A percentile compares a stretch with the other conserved stretches of the same genome.
Conservation (phyloP, 768 basidiomycete species). For the Auricularia sp. region DNA sequence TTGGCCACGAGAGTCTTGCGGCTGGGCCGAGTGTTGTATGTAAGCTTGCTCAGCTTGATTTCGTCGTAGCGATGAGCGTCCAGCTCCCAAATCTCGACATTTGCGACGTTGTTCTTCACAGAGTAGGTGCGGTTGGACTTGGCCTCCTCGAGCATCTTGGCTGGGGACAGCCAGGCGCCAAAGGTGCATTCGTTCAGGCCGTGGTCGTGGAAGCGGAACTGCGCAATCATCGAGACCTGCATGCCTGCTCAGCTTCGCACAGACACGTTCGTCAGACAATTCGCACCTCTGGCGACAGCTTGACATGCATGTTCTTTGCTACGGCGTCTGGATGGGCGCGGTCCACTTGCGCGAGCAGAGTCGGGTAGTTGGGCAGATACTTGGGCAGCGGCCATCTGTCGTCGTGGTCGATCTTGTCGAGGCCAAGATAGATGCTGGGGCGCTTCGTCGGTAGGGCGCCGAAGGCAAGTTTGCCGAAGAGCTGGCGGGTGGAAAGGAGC, state of each 20-base stretch:
- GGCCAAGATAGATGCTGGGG: neutral
- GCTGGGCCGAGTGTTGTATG: neutral
- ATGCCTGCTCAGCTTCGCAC: neutral
- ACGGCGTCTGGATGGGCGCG: neutral
- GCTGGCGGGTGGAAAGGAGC: neutral
- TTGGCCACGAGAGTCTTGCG: neutral
- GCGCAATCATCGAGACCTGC: neutral
- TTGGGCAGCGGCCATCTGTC: neutral
- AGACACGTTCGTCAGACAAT: slow-evolving; percentile 9
- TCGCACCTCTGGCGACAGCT: slow-evolving; percentile 22
- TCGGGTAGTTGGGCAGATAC: neutral
- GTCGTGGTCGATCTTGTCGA: neutral
- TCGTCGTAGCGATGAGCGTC: neutral
- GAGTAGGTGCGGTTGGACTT: neutral
- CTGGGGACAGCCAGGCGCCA: neutral
- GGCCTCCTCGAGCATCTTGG: neutral
- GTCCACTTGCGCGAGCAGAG: neutral
- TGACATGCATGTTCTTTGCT: slow-evolving; percentile 12
- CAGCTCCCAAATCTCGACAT: neutral
- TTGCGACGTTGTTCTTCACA: neutral
- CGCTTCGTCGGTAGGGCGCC: neutral
- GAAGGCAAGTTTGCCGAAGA: neutral
- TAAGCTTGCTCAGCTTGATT: neutral
- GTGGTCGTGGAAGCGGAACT: neutral
- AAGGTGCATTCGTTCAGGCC: neutral